These are phyloP conservation scores for Volutella citrinella DNA, from an alignment of 2,329 filamentous ascomycete genomes.

Conservation along the genomic window DNA sequence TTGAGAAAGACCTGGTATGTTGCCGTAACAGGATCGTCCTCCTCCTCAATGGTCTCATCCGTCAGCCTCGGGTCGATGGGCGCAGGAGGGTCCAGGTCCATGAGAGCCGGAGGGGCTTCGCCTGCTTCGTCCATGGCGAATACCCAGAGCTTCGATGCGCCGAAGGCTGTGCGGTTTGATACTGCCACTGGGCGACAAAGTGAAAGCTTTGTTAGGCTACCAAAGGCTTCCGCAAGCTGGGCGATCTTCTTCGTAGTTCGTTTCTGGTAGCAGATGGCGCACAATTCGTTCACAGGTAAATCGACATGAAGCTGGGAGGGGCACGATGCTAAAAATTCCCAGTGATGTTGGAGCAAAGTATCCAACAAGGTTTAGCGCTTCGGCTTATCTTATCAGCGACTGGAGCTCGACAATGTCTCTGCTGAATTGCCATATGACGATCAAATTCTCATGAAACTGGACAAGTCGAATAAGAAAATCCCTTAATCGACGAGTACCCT, in stretches of 20 bases:
- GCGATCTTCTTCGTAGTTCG: too few relatives aligned
- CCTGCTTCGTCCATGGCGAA: constrained; percentile 14
- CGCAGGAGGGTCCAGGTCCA: constrained; percentile 20
- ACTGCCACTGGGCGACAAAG: too few relatives aligned
- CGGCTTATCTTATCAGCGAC: constrained; percentile 18
- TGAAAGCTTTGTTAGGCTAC: too few relatives aligned
- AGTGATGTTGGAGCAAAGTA: constrained; percentile 20
- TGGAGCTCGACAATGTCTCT: background rate
- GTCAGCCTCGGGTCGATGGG: constrained; percentile 15
- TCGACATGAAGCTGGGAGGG: constrained; percentile 13
- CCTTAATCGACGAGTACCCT: too few relatives aligned
- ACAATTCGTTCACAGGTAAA: too few relatives aligned
- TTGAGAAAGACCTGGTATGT: constrained; percentile 87
- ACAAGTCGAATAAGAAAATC: too few relatives aligned
- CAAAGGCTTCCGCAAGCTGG: too few relatives aligned
- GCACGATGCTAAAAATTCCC: constrained; percentile 18
- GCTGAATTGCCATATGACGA: too few relatives aligned
- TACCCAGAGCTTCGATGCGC: background rate
- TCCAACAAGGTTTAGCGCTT: too few relatives aligned
- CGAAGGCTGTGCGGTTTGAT: background rate
- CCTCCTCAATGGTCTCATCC: constrained; percentile 31
- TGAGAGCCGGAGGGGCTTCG: constrained; percentile 12
- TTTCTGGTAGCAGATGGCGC: too few relatives aligned
- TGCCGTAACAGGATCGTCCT: constrained; percentile 66
- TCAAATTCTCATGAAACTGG: too few relatives aligned